These are phyloP conservation scores for Diplocarpon rosae DNA, from an alignment of 2,329 filamentous ascomycete genomes.

Conservation along the genomic window DNA sequence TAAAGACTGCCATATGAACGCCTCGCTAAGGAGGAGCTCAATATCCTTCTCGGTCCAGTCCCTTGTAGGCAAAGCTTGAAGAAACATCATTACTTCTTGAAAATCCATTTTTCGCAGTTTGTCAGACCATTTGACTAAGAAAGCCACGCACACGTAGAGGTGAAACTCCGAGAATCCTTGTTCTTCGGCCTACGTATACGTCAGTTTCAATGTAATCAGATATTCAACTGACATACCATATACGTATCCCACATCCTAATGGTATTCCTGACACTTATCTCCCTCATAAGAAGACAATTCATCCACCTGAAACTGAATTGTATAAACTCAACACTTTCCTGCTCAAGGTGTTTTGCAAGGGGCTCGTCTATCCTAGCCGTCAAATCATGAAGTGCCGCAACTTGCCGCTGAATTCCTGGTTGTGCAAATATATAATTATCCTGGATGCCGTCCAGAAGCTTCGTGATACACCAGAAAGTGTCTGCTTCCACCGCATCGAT, in stretches of 20 bases:
- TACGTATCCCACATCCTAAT: conserved; percentile 99
- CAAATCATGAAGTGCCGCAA: conserved; percentile 76
- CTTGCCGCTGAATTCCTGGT: conserved; percentile 90
- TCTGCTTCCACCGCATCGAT: conserved; percentile 95
- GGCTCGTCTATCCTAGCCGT: conserved; percentile 79
- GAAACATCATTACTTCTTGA: conserved; percentile 98
- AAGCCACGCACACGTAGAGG: conserved; percentile 94
- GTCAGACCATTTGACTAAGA: conserved; percentile 96
- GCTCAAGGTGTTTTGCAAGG: conserved; percentile 79
- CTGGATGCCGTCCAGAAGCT: conserved; percentile 95
- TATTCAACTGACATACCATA: conserved; percentile 54
- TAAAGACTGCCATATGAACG: conserved; percentile 96
- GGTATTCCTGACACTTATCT: conserved; percentile 91
- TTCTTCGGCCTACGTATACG: conserved; percentile 63
- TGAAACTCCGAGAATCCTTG: conserved; percentile 98
- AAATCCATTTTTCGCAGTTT: conserved; percentile 96
- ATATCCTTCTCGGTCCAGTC: conserved; percentile 98
- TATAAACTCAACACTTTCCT: conserved; percentile 92
- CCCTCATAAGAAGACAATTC: conserved; percentile 97
- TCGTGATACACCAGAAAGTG: conserved; percentile 96
- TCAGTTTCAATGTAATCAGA: conserved; percentile 2
- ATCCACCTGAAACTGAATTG: conserved; percentile 99
- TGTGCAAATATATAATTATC: conserved; percentile 98
- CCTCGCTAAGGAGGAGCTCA: conserved; percentile 86
- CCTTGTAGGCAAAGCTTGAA: conserved; percentile 85